A percentile compares a stretch with the other conserved stretches of the same genome.
Evolutionary conservation across 768 basidiomycete genomes (phyloP).

Genomic region (Phanerochaete carnosa): DNA sequence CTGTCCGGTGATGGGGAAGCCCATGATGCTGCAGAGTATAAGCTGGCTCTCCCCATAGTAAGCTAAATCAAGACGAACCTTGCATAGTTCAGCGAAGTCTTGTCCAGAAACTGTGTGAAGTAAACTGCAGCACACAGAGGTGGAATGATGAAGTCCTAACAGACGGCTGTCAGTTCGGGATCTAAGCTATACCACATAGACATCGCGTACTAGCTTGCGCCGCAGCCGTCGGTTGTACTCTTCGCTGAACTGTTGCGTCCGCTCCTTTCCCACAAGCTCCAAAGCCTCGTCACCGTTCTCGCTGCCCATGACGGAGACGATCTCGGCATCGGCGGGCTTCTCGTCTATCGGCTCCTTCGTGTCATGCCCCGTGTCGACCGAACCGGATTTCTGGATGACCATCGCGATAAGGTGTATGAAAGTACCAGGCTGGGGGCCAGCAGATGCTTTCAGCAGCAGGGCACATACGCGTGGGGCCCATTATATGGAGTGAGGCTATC

Average conservation of each 20-base stretch:
- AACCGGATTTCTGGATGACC: not conserved
- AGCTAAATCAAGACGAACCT: constrained; percentile 33
- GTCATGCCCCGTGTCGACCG: not conserved
- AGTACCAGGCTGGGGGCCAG: not conserved
- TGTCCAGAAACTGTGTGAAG: constrained; percentile 70
- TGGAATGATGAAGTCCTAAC: constrained; percentile 49
- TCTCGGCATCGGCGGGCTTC: constrained; percentile 26
- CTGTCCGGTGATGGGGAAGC: constrained; percentile 60
- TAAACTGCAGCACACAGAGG: constrained; percentile 62
- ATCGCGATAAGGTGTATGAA: not conserved
- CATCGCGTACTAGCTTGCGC: constrained; percentile 49
- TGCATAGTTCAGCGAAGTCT: constrained; percentile 70
- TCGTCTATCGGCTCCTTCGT: constrained; percentile 27
- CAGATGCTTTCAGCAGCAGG: not conserved
- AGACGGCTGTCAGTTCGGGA: not conserved
- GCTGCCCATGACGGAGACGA: constrained; percentile 26
- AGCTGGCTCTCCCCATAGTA: not conserved
- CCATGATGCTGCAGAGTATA: constrained; percentile 48
- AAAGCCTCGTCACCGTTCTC: constrained; percentile 58
- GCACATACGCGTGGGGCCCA: not conserved
- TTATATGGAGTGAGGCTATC: not conserved
- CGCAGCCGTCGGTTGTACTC: constrained; percentile 57
- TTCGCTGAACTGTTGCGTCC: constrained; percentile 51
- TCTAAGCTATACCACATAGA: not conserved
- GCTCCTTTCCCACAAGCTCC: constrained; percentile 52